Conservation (phyloP, 257 asterid species). For the Nicotiana tomentosiformis region DNA sequence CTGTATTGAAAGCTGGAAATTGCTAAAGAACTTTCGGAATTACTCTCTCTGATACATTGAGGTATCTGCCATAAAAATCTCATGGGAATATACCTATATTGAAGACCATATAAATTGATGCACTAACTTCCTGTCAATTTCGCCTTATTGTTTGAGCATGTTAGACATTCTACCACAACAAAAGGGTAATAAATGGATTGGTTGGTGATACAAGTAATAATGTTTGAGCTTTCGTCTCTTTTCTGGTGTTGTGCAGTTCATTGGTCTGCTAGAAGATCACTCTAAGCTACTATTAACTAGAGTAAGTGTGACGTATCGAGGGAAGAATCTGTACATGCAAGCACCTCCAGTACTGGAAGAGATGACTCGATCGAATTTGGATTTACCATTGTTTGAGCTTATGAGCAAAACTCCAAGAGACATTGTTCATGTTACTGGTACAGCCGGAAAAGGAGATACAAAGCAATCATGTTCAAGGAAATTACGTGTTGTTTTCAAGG, state of each 20-base stretch:
- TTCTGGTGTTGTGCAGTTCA: conserved; percentile 57
- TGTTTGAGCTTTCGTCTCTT: neutral
- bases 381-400: conserved; percentile 57
- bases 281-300: conserved; percentile 63
- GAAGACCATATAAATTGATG: neutral
- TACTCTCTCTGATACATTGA: neutral
- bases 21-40: neutral
- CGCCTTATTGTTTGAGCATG: neutral
- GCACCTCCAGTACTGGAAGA: conserved; percentile 94
- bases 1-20: neutral
- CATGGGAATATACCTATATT: neutral
- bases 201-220: neutral
- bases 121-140: neutral
- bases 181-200: neutral
- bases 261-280: conserved; percentile 74
- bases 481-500: conserved; percentile 67
- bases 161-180: neutral
- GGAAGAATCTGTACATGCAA: conserved; percentile 84
- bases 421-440: conserved; percentile 66
- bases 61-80: neutral
- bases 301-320: conserved; percentile 71
- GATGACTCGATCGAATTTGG: conserved; percentile 82
- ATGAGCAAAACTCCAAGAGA: conserved; percentile 60
- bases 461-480: conserved; percentile 86
- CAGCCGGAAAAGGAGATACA: conserved; percentile 68